Conservation (phyloP, 192 early-diverging fungal species). For the Linnemannia hyalina region DNA sequence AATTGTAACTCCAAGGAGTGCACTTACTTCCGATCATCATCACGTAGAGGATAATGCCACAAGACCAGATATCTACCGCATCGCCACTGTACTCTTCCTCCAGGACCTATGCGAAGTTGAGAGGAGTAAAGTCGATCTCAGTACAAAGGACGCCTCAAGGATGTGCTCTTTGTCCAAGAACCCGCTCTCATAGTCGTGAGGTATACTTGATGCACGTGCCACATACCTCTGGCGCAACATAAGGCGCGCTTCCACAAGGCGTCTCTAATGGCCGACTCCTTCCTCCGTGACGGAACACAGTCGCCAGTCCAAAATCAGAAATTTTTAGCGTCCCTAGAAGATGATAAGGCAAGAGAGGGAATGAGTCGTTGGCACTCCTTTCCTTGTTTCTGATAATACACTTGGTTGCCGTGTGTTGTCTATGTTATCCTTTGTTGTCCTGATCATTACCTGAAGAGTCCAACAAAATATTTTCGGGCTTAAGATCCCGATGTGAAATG, state of each 20-base stretch:
- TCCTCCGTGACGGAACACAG: conserved; percentile 71
- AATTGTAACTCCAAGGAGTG: not conserved
- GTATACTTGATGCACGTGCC: not conserved
- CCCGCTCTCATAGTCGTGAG: not conserved
- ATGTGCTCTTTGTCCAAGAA: not conserved
- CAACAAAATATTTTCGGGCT: conserved; percentile 76
- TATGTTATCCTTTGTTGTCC: not conserved
- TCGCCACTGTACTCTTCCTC: conserved; percentile 69
- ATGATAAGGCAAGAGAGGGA: not conserved
- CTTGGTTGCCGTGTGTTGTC: not conserved
- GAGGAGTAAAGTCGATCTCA: not conserved
- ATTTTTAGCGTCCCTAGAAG: conserved; percentile 76
- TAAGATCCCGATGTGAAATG: conserved; percentile 78
- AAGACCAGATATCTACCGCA: conserved; percentile 76
- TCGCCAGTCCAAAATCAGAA: conserved; percentile 80
- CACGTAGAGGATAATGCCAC: conserved; percentile 79
- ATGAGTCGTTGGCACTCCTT: not conserved
- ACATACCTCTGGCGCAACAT: conserved; percentile 71
- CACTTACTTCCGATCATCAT: conserved; percentile 76
- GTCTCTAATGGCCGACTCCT: conserved; percentile 67
- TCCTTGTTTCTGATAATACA: not conserved
- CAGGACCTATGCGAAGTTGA: conserved; percentile 58
- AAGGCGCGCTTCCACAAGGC: conserved; percentile 81
- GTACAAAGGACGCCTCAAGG: not conserved
- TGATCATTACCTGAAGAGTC: conserved; percentile 35